Base-by-base conservation (phyloP, 352 stramenopile species). In the Discostella stelligera region DNA sequence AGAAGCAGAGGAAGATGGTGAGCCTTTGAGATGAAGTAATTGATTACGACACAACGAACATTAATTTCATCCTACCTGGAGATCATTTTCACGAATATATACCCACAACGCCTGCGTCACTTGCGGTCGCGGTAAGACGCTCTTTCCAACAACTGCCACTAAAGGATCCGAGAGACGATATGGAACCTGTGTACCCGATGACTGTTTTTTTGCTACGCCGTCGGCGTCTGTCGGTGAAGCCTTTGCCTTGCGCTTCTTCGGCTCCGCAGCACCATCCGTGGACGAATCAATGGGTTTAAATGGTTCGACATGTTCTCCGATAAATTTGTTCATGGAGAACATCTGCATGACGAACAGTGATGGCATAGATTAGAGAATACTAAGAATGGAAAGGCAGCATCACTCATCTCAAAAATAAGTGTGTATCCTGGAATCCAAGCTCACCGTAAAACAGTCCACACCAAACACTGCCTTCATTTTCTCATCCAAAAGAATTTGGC, bases 401-500 rank as follows among this genome's bases (percentile, higher is more conserved):
- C 37, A 1, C 7, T 67, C 8, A 39, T 13, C 16, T 55, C 14
- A 30, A 27, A 64, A 50, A n/a, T 3, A 44, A 10, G 7, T 10
- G 37, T 14, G 37, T 10, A 14, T 32, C 32, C 44, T 86, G 48
- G 18, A 50, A 53, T 14, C 87, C 79, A 54, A 7, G 11, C 58
- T 14, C 67, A 90, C 88, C 27, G 62, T 74, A 41, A 91, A 78
- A 18, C 18, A 32, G 52, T 89, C 78, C 10, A 72, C 55, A 14
- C 66, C 50, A 63, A 93, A 90, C 13, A 93, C 53, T 13, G 60
- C 20, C 48, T 77, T 73, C 66, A 98, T 90, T 67, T 78, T 93
- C 56, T 94, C 89, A 78, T 98, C 95, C 58, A 97, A 79, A 16
- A 97, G 70, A 71, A 98, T 98, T 66, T 94, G 91, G 16, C 94